A percentile compares a stretch with the other conserved stretches of the same genome.
Evolutionary conservation across 176 grass and related monocot genomes (phyloP).

Genomic region (Hordeum marinum): DNA sequence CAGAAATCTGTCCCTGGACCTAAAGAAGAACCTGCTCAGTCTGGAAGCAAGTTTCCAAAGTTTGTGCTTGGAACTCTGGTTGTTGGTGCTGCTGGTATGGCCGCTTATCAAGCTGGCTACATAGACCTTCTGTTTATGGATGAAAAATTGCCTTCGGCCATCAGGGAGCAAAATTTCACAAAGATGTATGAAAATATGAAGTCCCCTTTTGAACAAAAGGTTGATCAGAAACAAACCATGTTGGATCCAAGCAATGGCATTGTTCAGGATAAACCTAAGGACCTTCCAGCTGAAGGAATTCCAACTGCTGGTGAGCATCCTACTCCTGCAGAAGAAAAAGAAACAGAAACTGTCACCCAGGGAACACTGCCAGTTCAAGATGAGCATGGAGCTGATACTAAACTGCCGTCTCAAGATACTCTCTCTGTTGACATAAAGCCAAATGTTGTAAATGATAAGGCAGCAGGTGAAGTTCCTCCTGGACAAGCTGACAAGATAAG

Average conservation of each 20-base stretch:
- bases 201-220: slow-evolving; percentile 37
- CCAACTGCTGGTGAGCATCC: slow-evolving; percentile 25
- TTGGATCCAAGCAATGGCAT: slow-evolving; percentile 30
- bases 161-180: slow-evolving; percentile 18
- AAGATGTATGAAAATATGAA: slow-evolving; percentile 47
- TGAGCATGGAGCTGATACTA: slow-evolving; percentile 34
- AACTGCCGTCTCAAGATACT: slow-evolving; percentile 28
- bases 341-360: slow-evolving; percentile 28
- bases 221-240: slow-evolving; percentile 29
- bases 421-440: slow-evolving; percentile 29
- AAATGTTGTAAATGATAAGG: slow-evolving; percentile 32
- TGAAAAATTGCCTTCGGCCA: slow-evolving; percentile 30
- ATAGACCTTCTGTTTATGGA: slow-evolving; percentile 50
- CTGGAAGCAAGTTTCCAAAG: slow-evolving; percentile 49
- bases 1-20: slow-evolving; percentile 38
- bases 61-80: slow-evolving; percentile 66
- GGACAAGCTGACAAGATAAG: slow-evolving; percentile 30
- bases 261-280: slow-evolving; percentile 38
- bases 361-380: slow-evolving; percentile 17
- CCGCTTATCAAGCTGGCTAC: slow-evolving; percentile 69
- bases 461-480: slow-evolving; percentile 25
- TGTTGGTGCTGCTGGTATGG: slow-evolving; percentile 57
- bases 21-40: slow-evolving; percentile 47
- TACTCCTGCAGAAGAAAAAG: slow-evolving; percentile 36
- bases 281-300: slow-evolving; percentile 23